phyloP scores from a whole-genome alignment of 1,284 basidiomycete species.

The Cryptococcus sp. region DNA sequence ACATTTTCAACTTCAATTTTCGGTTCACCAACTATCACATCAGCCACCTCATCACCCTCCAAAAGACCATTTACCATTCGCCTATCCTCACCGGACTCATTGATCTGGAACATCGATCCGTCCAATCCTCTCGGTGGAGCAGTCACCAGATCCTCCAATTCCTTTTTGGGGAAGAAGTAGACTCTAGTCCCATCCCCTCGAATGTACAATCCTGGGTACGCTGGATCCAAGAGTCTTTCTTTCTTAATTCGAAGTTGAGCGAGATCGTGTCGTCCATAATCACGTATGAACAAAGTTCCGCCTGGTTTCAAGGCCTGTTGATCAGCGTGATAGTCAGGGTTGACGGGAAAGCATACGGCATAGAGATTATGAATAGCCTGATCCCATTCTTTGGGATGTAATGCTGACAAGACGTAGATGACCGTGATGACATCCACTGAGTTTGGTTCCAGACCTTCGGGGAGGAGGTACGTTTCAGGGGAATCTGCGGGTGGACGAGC shows the following conservation, averaged over 20 bases:
- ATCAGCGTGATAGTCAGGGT: not conserved
- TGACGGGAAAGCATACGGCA: constrained; percentile 51
- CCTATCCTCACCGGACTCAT: constrained; percentile 79
- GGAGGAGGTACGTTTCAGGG: constrained; percentile 51
- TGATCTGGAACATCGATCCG: constrained; percentile 58
- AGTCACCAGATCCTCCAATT: constrained; percentile 73
- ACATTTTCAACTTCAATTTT: constrained; percentile 91
- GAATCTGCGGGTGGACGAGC: constrained; percentile 43
- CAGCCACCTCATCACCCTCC: constrained; percentile 11
- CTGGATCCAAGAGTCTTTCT: constrained; percentile 80
- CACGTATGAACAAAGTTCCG: constrained; percentile 78
- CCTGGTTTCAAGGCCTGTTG: constrained; percentile 80
- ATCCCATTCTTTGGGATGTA: constrained; percentile 90
- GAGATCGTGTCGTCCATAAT: constrained; percentile 92
- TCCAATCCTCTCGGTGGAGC: constrained; percentile 48
- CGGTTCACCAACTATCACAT: constrained; percentile 66
- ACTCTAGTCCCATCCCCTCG: constrained; percentile 95
- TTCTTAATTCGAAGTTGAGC: constrained; percentile 91
- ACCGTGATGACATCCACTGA: constrained; percentile 85
- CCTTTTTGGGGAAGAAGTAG: constrained; percentile 85
- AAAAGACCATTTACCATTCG: constrained; percentile 54
- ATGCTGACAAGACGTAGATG: constrained; percentile 89
- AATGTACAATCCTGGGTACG: constrained; percentile 91
- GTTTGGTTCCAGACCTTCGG: constrained; percentile 59
- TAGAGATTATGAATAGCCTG: constrained; percentile 80